phyloP scores from a whole-genome alignment of 2,329 filamentous ascomycete species.

The Calonectria crousiana region DNA sequence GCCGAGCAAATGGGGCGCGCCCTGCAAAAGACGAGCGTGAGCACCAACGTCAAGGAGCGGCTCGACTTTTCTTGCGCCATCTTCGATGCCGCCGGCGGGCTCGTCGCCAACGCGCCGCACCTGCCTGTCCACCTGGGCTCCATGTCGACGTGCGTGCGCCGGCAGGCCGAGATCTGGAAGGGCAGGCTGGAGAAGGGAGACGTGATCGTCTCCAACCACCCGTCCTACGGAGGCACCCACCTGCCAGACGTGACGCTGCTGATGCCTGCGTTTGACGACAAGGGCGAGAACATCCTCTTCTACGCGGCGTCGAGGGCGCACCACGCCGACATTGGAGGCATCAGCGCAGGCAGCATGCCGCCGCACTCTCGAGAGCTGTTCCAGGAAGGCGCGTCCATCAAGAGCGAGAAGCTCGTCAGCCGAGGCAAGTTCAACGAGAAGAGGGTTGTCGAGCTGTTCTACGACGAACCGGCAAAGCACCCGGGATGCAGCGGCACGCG shows the following conservation, averaged over 20 bases:
- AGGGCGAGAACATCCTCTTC: conserved; percentile 79
- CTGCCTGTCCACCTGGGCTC: conserved; percentile 84
- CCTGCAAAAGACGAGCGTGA: conserved; percentile 84
- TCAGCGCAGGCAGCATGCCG: conserved; percentile 85
- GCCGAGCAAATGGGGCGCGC: conserved; percentile 87
- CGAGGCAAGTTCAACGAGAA: conserved; percentile 84
- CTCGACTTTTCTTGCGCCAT: conserved; percentile 87
- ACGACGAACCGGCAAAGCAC: conserved; percentile 79
- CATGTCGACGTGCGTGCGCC: conserved; percentile 85
- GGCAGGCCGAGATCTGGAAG: conserved; percentile 83
- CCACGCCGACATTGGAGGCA: conserved; percentile 88
- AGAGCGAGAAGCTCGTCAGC: conserved; percentile 78
- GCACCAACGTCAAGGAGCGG: conserved; percentile 85
- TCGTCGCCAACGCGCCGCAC: conserved; percentile 85
- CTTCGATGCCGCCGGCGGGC: conserved; percentile 79
- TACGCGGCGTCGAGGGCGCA: conserved; percentile 85
- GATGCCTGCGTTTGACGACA: conserved; percentile 78
- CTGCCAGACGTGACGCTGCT: conserved; percentile 85
- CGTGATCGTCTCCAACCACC: conserved; percentile 86
- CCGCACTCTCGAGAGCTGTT: conserved; percentile 75
- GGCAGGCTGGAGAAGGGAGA: conserved; percentile 82
- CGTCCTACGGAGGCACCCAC: conserved; percentile 86
- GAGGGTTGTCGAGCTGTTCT: conserved; percentile 78
- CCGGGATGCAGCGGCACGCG: conserved; percentile 83
- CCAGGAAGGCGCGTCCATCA: conserved; percentile 73